phyloP scores from a whole-genome alignment of 768 basidiomycete species.

The Boletellus emodensis region DNA sequence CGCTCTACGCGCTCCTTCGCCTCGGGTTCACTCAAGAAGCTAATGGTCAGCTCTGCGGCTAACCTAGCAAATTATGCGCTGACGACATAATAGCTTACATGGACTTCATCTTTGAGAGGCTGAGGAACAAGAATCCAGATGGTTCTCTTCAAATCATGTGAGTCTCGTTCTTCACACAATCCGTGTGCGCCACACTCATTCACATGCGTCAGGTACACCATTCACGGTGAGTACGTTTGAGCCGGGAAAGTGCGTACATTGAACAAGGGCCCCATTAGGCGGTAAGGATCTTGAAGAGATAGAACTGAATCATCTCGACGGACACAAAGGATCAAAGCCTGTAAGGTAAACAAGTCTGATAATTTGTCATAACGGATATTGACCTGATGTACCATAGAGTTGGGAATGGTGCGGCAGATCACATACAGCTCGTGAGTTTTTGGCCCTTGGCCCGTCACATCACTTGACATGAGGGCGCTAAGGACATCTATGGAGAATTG shows the following conservation, averaged over 20 bases:
- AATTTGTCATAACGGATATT: not conserved
- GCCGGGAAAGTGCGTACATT: not conserved
- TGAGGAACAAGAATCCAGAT: slow-evolving; percentile 81
- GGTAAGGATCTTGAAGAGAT: slow-evolving; percentile 79
- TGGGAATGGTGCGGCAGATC: slow-evolving; percentile 94
- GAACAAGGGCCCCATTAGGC: slow-evolving; percentile 33
- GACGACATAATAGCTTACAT: slow-evolving; percentile 58
- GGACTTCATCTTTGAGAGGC: slow-evolving; percentile 84
- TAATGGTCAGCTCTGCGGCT: slow-evolving; percentile 49
- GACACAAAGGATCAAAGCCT: slow-evolving; percentile 80
- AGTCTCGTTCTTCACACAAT: not conserved
- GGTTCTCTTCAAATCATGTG: slow-evolving; percentile 93
- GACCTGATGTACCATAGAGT: slow-evolving; percentile 42
- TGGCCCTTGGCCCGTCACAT: not conserved
- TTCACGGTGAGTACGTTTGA: slow-evolving; percentile 56
- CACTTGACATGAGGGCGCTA: not conserved
- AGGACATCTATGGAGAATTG: slow-evolving; percentile 98
- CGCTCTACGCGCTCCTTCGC: slow-evolving; percentile 89
- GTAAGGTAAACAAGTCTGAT: slow-evolving; percentile 45
- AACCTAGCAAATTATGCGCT: not conserved
- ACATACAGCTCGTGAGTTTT: slow-evolving; percentile 71
- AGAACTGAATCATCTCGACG: slow-evolving; percentile 83
- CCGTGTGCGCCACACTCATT: not conserved
- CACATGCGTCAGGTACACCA: slow-evolving; percentile 58
- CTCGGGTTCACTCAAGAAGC: slow-evolving; percentile 94